Evolutionary conservation across 306 rosid genomes (phyloP).

Genomic region (Quercus agrifolia): DNA sequence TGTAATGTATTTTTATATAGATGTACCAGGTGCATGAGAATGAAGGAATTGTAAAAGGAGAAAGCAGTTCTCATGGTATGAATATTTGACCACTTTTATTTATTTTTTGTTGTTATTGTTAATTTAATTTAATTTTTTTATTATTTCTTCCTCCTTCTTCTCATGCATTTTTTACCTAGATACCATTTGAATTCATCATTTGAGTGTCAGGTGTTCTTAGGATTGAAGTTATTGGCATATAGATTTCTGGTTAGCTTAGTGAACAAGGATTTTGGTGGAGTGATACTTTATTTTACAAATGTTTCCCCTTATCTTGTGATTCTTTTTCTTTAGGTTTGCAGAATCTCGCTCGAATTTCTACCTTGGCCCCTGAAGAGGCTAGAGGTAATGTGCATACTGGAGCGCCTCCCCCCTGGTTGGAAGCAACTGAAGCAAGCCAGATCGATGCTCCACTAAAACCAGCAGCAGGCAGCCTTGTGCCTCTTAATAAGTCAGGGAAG

Average conservation of each 20-base stretch:
- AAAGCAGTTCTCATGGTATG: constrained; percentile 59
- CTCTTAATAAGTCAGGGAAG: constrained; percentile 44
- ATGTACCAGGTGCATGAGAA: constrained; percentile 38
- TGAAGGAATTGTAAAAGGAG: constrained; percentile 32
- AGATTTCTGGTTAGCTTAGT: constrained; percentile 9
- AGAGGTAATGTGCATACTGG: constrained; percentile 68
- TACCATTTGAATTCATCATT: constrained; percentile 13
- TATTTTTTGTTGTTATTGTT: neutral
- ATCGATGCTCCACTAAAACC: constrained; percentile 28
- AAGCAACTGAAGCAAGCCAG: constrained; percentile 47
- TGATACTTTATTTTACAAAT: neutral
- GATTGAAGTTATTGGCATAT: neutral
- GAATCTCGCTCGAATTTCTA: constrained; percentile 41
- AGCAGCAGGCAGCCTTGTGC: constrained; percentile 24
- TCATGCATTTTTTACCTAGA: neutral
- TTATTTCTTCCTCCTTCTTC: neutral
- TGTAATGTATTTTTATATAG: constrained; percentile 27
- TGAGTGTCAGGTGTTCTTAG: neutral
- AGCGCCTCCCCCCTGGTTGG: constrained; percentile 88
- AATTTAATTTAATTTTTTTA: neutral
- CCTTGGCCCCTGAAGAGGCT: constrained; percentile 31
- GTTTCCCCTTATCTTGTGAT: constrained; percentile 22
- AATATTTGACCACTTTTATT: constrained; percentile 7
- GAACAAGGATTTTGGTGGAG: constrained; percentile 5
- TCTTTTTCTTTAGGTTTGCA: constrained; percentile 53